Percentiles rank a stretch among this genome's conserved stretches.
These are phyloP conservation scores for Lentinula novae-zelandiae DNA, from an alignment of 1,284 basidiomycete genomes.

Conservation along the genomic window DNA sequence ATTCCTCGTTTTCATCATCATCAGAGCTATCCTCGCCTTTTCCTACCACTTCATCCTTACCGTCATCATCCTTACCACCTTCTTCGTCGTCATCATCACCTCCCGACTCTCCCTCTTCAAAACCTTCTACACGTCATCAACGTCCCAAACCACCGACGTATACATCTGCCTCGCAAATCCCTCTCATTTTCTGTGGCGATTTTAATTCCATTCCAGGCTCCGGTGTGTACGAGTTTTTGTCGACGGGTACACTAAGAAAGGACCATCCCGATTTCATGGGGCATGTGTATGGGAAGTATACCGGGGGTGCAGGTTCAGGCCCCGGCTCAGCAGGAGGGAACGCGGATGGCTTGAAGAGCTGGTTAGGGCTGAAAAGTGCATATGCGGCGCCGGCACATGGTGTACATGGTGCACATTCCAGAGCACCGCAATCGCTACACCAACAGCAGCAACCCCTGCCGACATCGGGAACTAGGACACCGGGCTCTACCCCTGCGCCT, in stretches of 20 bases:
- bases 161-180: slow-evolving; percentile 84
- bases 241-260: slow-evolving; percentile 65
- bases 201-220: slow-evolving; percentile 89
- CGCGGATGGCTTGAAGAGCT: slow-evolving; percentile 78
- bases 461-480: not conserved
- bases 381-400: slow-evolving; percentile 40
- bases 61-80: not conserved
- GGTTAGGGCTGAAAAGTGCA: slow-evolving; percentile 79
- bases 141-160: slow-evolving; percentile 64
- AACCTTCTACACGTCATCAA: slow-evolving; percentile 27
- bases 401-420: not conserved
- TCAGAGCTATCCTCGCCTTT: not conserved
- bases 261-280: slow-evolving; percentile 93
- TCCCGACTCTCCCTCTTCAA: slow-evolving; percentile 26
- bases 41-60: not conserved
- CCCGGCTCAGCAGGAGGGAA: slow-evolving; percentile 49
- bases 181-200: slow-evolving; percentile 89
- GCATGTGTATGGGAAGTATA: slow-evolving; percentile 91
- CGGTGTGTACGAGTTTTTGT: slow-evolving; percentile 92
- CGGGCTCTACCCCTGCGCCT: not conserved
- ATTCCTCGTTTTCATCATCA: not conserved
- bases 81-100: slow-evolving; percentile 9
- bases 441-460: not conserved
- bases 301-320: slow-evolving; percentile 63
- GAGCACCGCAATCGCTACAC: not conserved